phyloP scores from a whole-genome alignment of 2,329 filamentous ascomycete species.

The Arachnomyces sp. region DNA sequence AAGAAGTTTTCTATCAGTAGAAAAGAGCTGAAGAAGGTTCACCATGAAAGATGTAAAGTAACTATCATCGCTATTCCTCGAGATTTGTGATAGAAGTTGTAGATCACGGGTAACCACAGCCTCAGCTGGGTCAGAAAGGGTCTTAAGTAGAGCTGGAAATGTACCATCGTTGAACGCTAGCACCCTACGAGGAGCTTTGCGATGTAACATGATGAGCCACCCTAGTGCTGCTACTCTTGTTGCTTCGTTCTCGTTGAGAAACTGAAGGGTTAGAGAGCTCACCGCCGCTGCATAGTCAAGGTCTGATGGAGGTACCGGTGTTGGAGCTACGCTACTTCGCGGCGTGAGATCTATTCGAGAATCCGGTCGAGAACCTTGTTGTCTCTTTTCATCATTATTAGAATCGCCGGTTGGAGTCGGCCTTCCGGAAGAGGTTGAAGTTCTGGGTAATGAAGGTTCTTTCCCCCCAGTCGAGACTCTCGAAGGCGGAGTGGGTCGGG shows the following conservation, averaged over 20 bases:
- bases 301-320: slow-evolving; percentile 48
- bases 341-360: slow-evolving; percentile 33
- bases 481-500: slow-evolving; percentile 27
- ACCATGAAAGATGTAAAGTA: slow-evolving; percentile 99
- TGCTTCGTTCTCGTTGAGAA: slow-evolving; percentile 93
- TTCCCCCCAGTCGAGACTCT: slow-evolving; percentile 36
- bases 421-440: slow-evolving; percentile 31
- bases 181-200: slow-evolving; percentile 87
- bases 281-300: slow-evolving; percentile 96
- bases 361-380: slow-evolving; percentile 21
- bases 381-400: slow-evolving; percentile 23
- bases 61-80: slow-evolving; percentile 89
- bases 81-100: slow-evolving; percentile 90
- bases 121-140: slow-evolving; percentile 88
- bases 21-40: slow-evolving; percentile 88
- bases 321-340: slow-evolving; percentile 40
- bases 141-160: slow-evolving; percentile 92
- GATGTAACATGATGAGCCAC: slow-evolving; percentile 96
- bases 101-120: slow-evolving; percentile 92
- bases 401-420: slow-evolving; percentile 17
- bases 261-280: slow-evolving; percentile 83
- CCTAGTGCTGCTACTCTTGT: slow-evolving; percentile 88
- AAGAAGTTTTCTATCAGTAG: slow-evolving; percentile 81
- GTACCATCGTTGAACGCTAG: slow-evolving; percentile 95
- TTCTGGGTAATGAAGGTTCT: slow-evolving; percentile 31